Conservation (phyloP, 768 basidiomycete genomes). For the Lactarius deliciosus region DNA sequence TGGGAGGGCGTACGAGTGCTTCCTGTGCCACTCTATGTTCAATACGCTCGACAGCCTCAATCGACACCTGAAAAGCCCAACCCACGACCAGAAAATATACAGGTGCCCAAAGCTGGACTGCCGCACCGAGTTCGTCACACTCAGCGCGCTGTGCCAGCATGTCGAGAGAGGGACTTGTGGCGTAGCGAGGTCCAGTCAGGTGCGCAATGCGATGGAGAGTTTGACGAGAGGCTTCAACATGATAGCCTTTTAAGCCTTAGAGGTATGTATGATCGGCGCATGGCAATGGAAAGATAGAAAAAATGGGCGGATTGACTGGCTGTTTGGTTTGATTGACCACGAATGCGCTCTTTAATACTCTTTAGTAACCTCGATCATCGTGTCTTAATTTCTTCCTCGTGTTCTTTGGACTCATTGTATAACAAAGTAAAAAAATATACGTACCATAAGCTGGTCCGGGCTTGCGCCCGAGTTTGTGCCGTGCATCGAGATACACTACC, state of each 20-base stretch:
- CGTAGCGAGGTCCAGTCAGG: conserved; percentile 16
- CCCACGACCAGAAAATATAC: conserved; percentile 19
- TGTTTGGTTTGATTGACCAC: not conserved
- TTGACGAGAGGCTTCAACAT: conserved; percentile 13
- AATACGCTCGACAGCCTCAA: conserved; percentile 48
- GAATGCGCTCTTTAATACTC: not conserved
- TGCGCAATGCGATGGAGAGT: conserved; percentile 13
- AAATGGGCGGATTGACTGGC: not conserved
- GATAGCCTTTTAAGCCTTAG: not conserved
- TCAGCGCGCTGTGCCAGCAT: conserved; percentile 21
- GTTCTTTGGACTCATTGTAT: not conserved
- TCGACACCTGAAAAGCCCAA: conserved; percentile 61
- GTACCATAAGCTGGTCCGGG: not conserved
- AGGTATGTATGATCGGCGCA: no score
- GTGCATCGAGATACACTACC: not conserved
- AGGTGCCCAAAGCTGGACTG: conserved; percentile 20
- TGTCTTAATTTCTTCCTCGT: not conserved
- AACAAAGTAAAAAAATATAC: not conserved
- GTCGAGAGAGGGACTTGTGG: conserved; percentile 20
- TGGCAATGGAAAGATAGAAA: not conserved
- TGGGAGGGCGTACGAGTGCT: conserved; percentile 55
- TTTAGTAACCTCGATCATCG: not conserved
- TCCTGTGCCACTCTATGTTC: conserved; percentile 53
- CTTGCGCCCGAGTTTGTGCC: not conserved
- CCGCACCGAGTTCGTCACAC: conserved; percentile 9